Conservation (phyloP, 2,329 filamentous ascomycete species). For the Paramyrothecium roridum region DNA sequence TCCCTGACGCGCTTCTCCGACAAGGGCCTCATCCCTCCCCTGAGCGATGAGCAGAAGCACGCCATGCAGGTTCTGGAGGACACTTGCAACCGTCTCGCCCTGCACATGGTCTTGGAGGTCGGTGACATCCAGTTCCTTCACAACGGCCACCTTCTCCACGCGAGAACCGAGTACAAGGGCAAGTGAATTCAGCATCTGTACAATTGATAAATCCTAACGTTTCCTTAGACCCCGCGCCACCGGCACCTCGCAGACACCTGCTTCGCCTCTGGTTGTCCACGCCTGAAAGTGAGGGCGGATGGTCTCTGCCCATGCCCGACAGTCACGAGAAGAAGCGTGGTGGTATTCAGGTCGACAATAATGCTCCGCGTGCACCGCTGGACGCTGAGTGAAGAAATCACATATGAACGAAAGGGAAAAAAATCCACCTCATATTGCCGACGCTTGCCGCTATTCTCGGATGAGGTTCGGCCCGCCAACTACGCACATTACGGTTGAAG, state of each 20-base stretch:
- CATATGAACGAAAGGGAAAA: too few species aligned
- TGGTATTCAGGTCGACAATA: constrained; percentile 84
- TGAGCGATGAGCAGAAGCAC: constrained; percentile 66
- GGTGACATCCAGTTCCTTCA: constrained; percentile 85
- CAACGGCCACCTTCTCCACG: constrained; percentile 78
- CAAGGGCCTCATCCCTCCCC: constrained; percentile 66
- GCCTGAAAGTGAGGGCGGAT: constrained; percentile 78
- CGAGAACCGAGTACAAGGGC: constrained; percentile 70
- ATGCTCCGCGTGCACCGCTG: constrained; percentile 67
- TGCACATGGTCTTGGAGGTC: constrained; percentile 85
- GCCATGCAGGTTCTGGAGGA: constrained; percentile 64
- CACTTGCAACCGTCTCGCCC: constrained; percentile 66
- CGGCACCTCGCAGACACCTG: constrained; percentile 69
- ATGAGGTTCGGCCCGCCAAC: too few species aligned
- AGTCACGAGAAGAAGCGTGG: constrained; percentile 81
- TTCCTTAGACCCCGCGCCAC: constrained; percentile 51
- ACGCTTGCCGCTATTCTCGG: too few species aligned
- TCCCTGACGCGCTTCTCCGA: constrained; percentile 74
- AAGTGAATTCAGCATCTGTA: neutral
- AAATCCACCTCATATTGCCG: too few species aligned
- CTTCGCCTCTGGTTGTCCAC: constrained; percentile 84
- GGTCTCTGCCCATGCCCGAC: constrained; percentile 80
- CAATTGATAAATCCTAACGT: constrained; percentile 11
- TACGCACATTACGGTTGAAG: too few species aligned
- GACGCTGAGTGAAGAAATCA: constrained; percentile 64